These are phyloP conservation scores for Exobasidium rhododendri DNA, from an alignment of 1,284 basidiomycete genomes.

Conservation along the genomic window DNA sequence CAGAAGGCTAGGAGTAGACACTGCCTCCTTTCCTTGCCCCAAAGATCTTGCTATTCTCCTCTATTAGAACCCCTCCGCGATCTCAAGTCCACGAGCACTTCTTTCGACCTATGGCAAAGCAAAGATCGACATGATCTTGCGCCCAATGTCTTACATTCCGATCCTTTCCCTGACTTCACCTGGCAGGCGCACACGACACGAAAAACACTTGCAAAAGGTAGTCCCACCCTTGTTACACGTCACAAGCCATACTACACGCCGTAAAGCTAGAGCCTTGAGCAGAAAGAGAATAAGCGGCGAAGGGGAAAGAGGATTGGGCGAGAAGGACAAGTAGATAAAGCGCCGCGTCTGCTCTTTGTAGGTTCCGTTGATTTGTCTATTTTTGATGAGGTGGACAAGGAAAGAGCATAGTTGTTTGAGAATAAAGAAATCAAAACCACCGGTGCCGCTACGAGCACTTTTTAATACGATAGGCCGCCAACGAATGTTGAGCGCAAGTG, in stretches of 20 bases:
- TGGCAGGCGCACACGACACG: no score
- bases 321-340: not conserved
- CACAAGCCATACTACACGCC: no score
- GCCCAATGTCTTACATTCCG: no score
- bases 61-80: not conserved
- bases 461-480: no score
- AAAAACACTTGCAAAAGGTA: no score
- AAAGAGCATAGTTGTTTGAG: not conserved
- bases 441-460: not conserved
- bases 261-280: not conserved
- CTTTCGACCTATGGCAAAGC: not conserved
- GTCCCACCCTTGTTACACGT: no score
- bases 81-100: not conserved
- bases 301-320: not conserved
- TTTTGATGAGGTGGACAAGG: not conserved
- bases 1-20: not conserved
- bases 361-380: not conserved
- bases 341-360: conserved; percentile 7
- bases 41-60: not conserved
- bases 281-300: not conserved
- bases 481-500: no score
- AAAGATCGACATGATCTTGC: no score
- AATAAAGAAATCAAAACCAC: not conserved
- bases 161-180: no score
- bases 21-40: not conserved